Percentiles rank a stretch among this genome's conserved stretches.
Conservation (phyloP, 2,329 filamentous ascomycete species). For the Colletotrichum orbiculare region DNA sequence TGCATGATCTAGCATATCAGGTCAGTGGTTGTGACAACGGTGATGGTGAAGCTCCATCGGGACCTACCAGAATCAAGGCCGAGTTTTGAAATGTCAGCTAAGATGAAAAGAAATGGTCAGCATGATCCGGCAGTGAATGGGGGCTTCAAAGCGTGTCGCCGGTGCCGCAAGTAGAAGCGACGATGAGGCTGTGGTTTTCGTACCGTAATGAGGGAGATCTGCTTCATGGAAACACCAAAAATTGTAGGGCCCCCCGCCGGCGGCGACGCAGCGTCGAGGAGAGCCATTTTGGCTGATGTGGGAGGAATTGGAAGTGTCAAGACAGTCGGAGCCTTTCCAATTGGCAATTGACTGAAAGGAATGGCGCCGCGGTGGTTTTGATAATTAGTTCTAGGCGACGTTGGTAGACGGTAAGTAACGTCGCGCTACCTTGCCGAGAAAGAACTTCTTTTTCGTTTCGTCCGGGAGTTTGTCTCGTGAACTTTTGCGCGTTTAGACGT, state of each 20-base stretch:
- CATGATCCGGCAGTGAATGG: too few species aligned
- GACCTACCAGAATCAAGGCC: constrained; percentile 73
- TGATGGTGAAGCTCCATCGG: background rate
- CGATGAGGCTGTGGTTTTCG: constrained; percentile 29
- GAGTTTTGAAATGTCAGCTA: constrained; percentile 85
- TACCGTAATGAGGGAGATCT: constrained; percentile 64
- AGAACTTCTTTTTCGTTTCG: constrained; percentile 17
- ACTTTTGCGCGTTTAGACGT: constrained; percentile 18
- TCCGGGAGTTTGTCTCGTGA: constrained; percentile 24
- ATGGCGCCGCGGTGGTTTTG: background rate
- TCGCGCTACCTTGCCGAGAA: background rate
- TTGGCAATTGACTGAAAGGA: constrained; percentile 1
- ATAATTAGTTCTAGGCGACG: background rate
- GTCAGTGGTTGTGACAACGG: constrained; percentile 10
- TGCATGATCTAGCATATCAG: constrained; percentile 77
- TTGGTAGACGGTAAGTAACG: background rate
- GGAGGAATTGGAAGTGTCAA: constrained; percentile 9
- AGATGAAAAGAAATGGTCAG: constrained; percentile 35
- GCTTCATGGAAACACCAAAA: constrained; percentile 74
- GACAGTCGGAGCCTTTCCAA: background rate
- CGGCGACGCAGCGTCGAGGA: constrained; percentile 52
- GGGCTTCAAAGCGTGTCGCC: background rate
- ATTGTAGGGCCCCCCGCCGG: constrained; percentile 55
- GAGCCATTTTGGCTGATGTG: constrained; percentile 49
- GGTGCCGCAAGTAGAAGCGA: background rate